A percentile compares a stretch with the other conserved stretches of the same genome.
These are phyloP conservation scores for Geoglossum glabrum DNA, from an alignment of 495 filamentous ascomycete genomes.

Conservation along the genomic window DNA sequence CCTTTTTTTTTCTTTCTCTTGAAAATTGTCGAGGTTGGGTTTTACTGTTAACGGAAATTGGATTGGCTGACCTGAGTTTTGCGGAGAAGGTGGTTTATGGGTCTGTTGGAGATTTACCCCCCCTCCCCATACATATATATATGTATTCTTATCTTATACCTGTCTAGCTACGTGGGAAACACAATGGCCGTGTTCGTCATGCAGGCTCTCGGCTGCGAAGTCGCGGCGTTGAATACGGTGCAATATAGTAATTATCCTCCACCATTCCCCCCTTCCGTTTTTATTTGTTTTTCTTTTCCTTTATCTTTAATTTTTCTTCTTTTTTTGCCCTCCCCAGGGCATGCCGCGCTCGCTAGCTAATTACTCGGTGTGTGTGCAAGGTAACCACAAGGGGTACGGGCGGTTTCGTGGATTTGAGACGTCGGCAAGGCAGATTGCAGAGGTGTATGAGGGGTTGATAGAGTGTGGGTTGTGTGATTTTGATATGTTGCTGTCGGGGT, in stretches of 20 bases:
- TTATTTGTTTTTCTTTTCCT: not conserved
- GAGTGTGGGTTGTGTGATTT: conserved; percentile 65
- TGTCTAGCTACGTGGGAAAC: conserved; percentile 77
- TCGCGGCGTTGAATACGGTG: conserved; percentile 82
- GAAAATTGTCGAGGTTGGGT: conserved; percentile 2
- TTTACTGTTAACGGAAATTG: not conserved
- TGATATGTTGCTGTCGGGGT: conserved; percentile 82
- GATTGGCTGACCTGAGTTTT: conserved; percentile 2
- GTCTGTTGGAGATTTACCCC: conserved; percentile 6
- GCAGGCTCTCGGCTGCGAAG: conserved; percentile 83
- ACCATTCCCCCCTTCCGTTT: not conserved
- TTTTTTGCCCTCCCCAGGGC: not conserved
- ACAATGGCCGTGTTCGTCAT: conserved; percentile 85
- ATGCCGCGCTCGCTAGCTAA: not conserved
- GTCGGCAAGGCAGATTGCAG: conserved; percentile 61
- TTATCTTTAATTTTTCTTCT: conserved; percentile 3
- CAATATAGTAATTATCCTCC: conserved; percentile 58
- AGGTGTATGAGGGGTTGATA: conserved; percentile 66
- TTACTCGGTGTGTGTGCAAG: conserved; percentile 31
- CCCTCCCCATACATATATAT: no score
- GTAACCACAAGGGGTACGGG: conserved; percentile 81
- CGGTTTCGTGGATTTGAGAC: conserved; percentile 69
- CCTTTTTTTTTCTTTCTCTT: not conserved
- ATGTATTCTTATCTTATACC: not conserved
- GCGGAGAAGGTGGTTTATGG: conserved; percentile 20